A percentile compares a stretch with the other conserved stretches of the same genome.
These are phyloP conservation scores for Chaetomium strumarium DNA, from an alignment of 2,329 filamentous ascomycete genomes.

Conservation along the genomic window DNA sequence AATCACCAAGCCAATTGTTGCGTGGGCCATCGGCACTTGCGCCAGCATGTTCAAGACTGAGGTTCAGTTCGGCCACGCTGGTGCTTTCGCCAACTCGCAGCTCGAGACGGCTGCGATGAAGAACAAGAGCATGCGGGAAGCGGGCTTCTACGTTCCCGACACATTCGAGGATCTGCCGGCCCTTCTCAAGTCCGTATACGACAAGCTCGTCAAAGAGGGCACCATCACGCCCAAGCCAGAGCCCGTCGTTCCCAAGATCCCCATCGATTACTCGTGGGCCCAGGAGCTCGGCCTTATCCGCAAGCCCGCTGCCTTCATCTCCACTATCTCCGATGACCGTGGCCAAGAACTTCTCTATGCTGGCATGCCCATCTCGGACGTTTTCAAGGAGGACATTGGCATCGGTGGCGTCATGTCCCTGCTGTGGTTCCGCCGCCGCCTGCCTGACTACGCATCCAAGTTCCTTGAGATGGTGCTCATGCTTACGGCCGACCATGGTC, in stretches of 20 bases:
- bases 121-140: slow-evolving; percentile 95
- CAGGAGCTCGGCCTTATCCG: slow-evolving; percentile 99
- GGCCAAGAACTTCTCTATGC: slow-evolving; percentile 98
- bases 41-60: slow-evolving; percentile 99
- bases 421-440: slow-evolving; percentile 97
- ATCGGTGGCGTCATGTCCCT: slow-evolving; percentile 99
- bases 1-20: slow-evolving; percentile 98
- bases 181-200: slow-evolving; percentile 73
- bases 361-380: slow-evolving; percentile 99
- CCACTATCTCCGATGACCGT: slow-evolving; percentile 99
- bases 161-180: slow-evolving; percentile 94
- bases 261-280: slow-evolving; percentile 99
- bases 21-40: slow-evolving; percentile 98
- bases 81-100: slow-evolving; percentile 98
- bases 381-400: slow-evolving; percentile 97
- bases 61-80: slow-evolving; percentile 98
- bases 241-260: slow-evolving; percentile 95
- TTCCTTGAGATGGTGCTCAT: slow-evolving; percentile 99
- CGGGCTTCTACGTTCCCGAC: slow-evolving; percentile 87
- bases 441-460: slow-evolving; percentile 93
- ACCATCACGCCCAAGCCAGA: slow-evolving; percentile 81
- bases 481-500: slow-evolving; percentile 98
- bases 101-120: slow-evolving; percentile 94
- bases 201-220: slow-evolving; percentile 78
- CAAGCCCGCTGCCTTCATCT: slow-evolving; percentile 99